Conservation (phyloP, 768 basidiomycete genomes). For the Suillus cothurnatus region DNA sequence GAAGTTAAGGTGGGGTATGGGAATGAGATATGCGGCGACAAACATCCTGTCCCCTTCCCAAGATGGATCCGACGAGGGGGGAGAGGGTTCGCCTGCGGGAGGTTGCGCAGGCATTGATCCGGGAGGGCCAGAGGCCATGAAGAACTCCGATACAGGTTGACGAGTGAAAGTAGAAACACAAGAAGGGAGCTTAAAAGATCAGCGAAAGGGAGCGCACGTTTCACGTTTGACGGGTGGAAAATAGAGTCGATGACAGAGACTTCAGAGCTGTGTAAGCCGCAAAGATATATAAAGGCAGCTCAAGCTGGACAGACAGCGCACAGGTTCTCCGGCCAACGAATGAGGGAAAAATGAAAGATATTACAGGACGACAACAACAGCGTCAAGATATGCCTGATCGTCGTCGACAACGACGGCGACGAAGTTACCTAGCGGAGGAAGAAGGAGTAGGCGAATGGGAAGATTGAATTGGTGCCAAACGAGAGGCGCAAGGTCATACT, state of each 20-base stretch:
- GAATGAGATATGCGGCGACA: conserved; percentile 28
- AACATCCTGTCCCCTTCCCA: conserved; percentile 91
- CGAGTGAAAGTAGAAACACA: conserved; percentile 2
- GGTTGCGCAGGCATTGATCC: conserved; percentile 26
- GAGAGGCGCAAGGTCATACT: conserved; percentile 36
- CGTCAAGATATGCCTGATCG: conserved; percentile 10
- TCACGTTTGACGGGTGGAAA: conserved; percentile 12
- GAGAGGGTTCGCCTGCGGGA: conserved; percentile 12
- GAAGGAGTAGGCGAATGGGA: conserved; percentile 12
- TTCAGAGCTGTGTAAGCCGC: conserved; percentile 14
- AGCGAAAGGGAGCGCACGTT: conserved; percentile 8
- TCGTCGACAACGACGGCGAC: conserved; percentile 4
- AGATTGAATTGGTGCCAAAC: conserved; percentile 31
- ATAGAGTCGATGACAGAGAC: conserved; percentile 12
- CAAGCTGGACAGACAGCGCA: conserved; percentile 11
- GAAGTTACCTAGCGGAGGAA: not conserved
- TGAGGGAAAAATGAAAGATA: conserved; percentile 8
- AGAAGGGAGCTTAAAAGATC: conserved; percentile 1
- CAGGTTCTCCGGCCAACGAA: conserved; percentile 1
- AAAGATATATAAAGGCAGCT: conserved; percentile 19
- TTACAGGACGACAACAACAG: conserved; percentile 13
- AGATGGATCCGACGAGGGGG: conserved; percentile 42
- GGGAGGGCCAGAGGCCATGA: conserved; percentile 22
- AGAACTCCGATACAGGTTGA: conserved; percentile 8
- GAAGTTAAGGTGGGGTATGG: conserved; percentile 12